These are phyloP conservation scores for Pythium pyrilobum DNA, from an alignment of 352 stramenopile genomes.

Conservation along the genomic window DNA sequence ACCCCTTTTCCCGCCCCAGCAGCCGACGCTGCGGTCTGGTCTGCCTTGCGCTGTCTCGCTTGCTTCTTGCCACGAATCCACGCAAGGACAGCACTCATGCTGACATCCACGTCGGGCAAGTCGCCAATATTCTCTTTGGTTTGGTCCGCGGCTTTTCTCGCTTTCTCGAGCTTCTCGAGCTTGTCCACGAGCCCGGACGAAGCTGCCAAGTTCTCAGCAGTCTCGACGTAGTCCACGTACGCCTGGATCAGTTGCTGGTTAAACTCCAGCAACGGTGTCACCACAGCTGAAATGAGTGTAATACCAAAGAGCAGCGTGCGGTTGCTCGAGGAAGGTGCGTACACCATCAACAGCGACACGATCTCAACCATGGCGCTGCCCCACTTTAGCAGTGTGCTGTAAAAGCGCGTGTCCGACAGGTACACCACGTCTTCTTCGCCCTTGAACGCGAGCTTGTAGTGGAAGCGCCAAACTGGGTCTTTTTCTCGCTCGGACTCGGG, in stretches of 20 bases:
- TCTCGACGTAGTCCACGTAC: constrained; percentile 48
- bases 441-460: constrained; percentile 21
- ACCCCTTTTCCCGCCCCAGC: background rate
- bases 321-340: constrained; percentile 10
- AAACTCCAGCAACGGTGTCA: constrained; percentile 42
- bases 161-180: constrained; percentile 15
- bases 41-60: background rate
- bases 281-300: constrained; percentile 32
- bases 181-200: constrained; percentile 23
- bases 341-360: constrained; percentile 32
- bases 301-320: constrained; percentile 21
- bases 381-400: constrained; percentile 47
- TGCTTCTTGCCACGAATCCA: background rate
- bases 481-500: constrained; percentile 47
- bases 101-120: constrained; percentile 12
- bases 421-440: constrained; percentile 50
- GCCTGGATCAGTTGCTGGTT: constrained; percentile 49
- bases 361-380: constrained; percentile 42
- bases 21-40: background rate
- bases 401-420: constrained; percentile 43
- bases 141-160: constrained; percentile 4
- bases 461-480: constrained; percentile 45
- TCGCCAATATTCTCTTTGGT: constrained; percentile 11
- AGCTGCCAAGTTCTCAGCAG: constrained; percentile 21
- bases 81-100: background rate